Percentiles rank a stretch among this genome's conserved stretches.
Evolutionary conservation across 176 grass and related monocot species (phyloP).

Genomic region (Hyparrhenia diplandra): DNA sequence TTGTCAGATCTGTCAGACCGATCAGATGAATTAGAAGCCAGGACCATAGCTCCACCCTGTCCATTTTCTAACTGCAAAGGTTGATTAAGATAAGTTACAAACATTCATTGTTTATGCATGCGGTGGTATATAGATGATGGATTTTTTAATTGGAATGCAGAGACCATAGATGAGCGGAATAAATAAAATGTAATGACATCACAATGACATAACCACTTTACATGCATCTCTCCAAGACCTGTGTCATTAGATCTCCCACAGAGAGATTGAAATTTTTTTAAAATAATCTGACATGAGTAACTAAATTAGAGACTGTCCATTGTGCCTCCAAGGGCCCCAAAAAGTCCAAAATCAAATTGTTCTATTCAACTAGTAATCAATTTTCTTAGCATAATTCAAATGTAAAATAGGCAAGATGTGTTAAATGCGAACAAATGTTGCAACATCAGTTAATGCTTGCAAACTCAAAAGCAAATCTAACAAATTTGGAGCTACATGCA

Average conservation of each 20-base stretch:
- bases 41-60: conserved; percentile 31
- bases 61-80: conserved; percentile 53
- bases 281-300: neutral
- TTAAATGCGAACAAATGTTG: neutral
- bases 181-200: neutral
- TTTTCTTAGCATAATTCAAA: neutral
- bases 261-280: neutral
- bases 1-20: conserved; percentile 60
- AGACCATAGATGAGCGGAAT: neutral
- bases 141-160: neutral
- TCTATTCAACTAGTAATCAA: conserved; percentile 5
- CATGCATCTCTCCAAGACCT: neutral
- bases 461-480: conserved; percentile 14
- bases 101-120: neutral
- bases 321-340: neutral
- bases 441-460: conserved; percentile 1
- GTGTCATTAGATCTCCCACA: neutral
- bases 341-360: neutral
- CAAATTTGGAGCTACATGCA: neutral
- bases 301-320: neutral
- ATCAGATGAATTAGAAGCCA: conserved; percentile 66
- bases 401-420: neutral
- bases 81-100: conserved; percentile 18
- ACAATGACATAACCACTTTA: neutral
- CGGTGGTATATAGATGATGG: neutral